A percentile compares a stretch with the other conserved stretches of the same genome.
These are phyloP conservation scores for Panellus pusillus DNA, from an alignment of 768 basidiomycete species.

Conservation along the genomic window DNA sequence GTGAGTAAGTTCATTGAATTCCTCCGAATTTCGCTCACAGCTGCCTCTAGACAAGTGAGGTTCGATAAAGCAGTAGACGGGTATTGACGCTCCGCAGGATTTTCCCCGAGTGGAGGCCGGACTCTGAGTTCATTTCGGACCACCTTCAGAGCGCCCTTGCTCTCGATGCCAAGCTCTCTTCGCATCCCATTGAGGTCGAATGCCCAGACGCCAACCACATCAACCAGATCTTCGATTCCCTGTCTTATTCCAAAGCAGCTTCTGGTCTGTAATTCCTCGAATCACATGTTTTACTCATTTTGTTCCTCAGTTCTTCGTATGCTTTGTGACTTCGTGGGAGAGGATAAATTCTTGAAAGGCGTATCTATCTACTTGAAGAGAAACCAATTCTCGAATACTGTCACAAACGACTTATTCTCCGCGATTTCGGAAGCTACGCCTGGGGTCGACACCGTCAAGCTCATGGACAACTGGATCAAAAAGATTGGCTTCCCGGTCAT, in stretches of 20 bases:
- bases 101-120: conserved; percentile 85
- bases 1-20: conserved; percentile 37
- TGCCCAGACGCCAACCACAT: conserved; percentile 86
- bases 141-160: conserved; percentile 75
- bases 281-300: background rate
- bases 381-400: conserved; percentile 81
- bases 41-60: conserved; percentile 51
- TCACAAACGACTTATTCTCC: conserved; percentile 84
- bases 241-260: conserved; percentile 85
- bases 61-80: background rate
- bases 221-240: conserved; percentile 87
- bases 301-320: conserved; percentile 78
- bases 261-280: conserved; percentile 48
- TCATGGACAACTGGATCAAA: conserved; percentile 93
- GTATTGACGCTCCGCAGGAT: conserved; percentile 40
- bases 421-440: conserved; percentile 73
- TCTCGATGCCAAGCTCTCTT: conserved; percentile 83
- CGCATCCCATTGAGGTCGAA: conserved; percentile 91
- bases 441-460: conserved; percentile 67
- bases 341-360: conserved; percentile 83
- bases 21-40: conserved; percentile 1
- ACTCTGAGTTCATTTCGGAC: conserved; percentile 77
- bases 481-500: conserved; percentile 91
- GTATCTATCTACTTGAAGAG: conserved; percentile 92
- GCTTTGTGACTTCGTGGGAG: conserved; percentile 85